Percentiles rank a stretch among this genome's conserved stretches.
Conservation (phyloP, 2,329 filamentous ascomycete genomes). For the Fusarium sp. region DNA sequence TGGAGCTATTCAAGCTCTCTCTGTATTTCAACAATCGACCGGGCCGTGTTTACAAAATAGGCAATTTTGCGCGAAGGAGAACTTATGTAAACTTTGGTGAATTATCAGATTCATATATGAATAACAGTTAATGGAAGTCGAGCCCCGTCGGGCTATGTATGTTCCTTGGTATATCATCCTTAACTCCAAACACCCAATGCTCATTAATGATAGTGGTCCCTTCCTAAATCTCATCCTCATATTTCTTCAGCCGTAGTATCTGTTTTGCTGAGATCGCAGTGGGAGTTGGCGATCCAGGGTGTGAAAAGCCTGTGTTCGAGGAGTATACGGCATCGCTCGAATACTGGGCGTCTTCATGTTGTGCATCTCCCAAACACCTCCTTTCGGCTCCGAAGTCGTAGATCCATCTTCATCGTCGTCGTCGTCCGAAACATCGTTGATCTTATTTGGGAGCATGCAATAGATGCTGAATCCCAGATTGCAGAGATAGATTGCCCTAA, state of each 20-base stretch:
- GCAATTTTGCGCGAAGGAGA: slow-evolving; percentile 3
- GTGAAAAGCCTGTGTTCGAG: slow-evolving; percentile 74
- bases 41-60: slow-evolving; percentile 2
- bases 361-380: slow-evolving; percentile 67
- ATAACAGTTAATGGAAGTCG: slow-evolving; percentile 1
- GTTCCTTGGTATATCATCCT: slow-evolving; percentile 32
- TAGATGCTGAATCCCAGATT: slow-evolving; percentile 69
- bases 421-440: slow-evolving; percentile 57
- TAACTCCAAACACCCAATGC: slow-evolving; percentile 35
- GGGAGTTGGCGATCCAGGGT: slow-evolving; percentile 68
- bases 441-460: slow-evolving; percentile 65
- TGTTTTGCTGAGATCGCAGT: slow-evolving; percentile 51
- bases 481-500: slow-evolving; percentile 67
- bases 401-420: slow-evolving; percentile 55
- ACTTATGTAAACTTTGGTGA: background rate
- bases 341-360: slow-evolving; percentile 53
- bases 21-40: background rate
- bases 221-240: background rate
- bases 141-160: slow-evolving; percentile 11
- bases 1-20: background rate
- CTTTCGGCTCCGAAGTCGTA: slow-evolving; percentile 47
- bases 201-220: slow-evolving; percentile 23
- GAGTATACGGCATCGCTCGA: slow-evolving; percentile 63
- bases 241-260: slow-evolving; percentile 14
- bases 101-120: background rate